Evolutionary conservation across 2,329 filamentous ascomycete genomes (phyloP).

Genomic region (Simplicillium sp.): DNA sequence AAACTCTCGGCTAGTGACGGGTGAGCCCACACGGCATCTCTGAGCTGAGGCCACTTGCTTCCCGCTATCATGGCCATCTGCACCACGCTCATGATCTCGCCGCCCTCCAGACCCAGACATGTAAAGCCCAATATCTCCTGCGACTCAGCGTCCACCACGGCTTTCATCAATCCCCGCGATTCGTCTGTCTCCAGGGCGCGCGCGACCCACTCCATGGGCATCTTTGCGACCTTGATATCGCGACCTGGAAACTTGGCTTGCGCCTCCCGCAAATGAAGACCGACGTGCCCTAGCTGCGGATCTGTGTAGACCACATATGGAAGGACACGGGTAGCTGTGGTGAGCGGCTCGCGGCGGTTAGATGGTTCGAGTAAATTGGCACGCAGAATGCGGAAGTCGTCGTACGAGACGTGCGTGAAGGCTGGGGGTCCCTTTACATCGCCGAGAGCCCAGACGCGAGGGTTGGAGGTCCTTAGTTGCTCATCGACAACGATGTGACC

Average conservation of each 20-base stretch:
- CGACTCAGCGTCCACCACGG: constrained; percentile 34
- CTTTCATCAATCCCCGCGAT: constrained; percentile 42
- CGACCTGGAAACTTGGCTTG: constrained; percentile 10
- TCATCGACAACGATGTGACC: constrained; percentile 35
- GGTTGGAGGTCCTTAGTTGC: constrained; percentile 31
- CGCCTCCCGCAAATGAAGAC: constrained; percentile 31
- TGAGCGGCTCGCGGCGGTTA: constrained; percentile 9
- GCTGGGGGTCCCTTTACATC: constrained; percentile 42
- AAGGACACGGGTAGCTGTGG: constrained; percentile 17
- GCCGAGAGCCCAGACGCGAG: constrained; percentile 37
- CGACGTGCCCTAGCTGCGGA: constrained; percentile 42
- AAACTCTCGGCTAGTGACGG: constrained; percentile 39
- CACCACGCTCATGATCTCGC: constrained; percentile 42
- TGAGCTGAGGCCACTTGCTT: constrained; percentile 32
- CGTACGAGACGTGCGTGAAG: constrained; percentile 48
- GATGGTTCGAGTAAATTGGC: constrained; percentile 26
- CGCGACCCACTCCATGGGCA: constrained; percentile 43
- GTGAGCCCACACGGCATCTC: constrained; percentile 39
- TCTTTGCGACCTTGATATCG: constrained; percentile 31
- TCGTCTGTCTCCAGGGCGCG: constrained; percentile 41
- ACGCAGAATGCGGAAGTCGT: constrained; percentile 42
- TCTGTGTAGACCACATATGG: constrained; percentile 44
- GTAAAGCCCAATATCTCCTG: constrained; percentile 42
- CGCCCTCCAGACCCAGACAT: constrained; percentile 39
- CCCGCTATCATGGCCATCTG: constrained; percentile 42